Base-by-base conservation (phyloP, 2,329 filamentous ascomycete species). In the Clarireedia sp. region DNA sequence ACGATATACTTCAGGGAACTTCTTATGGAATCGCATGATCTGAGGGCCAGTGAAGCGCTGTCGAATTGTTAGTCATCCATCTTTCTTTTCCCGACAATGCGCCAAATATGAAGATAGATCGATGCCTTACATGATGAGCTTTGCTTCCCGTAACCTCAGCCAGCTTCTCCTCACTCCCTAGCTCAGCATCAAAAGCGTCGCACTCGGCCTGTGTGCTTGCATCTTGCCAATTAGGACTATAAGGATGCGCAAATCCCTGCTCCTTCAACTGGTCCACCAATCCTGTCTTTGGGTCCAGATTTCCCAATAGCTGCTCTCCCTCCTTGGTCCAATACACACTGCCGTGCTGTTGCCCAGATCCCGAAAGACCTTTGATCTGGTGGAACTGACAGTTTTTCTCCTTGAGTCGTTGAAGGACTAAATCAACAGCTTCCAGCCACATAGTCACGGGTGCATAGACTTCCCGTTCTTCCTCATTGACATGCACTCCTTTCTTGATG, bases 201-300 rank as follows among this genome's bases (percentile, higher is more conserved):
- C 91, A 96, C 73, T 99, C 89, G 62, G 78, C 78, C 74, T 96
- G 90, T 2, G 94, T 97, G 73, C 90, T 96, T 59, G 91, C 87
- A 70, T 99, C 94, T 73, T 97, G 94, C 94, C 94, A 99, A 71
- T 97, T 99, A 7, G 94, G 94, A 62, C 89, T 90, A 73, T 85
- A 91, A 4, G 87, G 85, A 70, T 95, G 87, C 16, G 90, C 87
- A 67, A 97, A 89, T 0, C 86, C 87, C 9, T 75, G 73, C 24
- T 70, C 66, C 56, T 71, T 72, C 24, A 97, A 75, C 73, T 95
- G 90, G 58, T 87, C 83, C 49, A 87, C 78, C 47, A 97, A 74
- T 0, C 78, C 73, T 68, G 80, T 80, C 19, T 72, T 72, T 2
- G 78, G 68, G 62, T 89, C 77, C 44, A 97, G 73, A 12, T 66